A percentile compares a stretch with the other conserved stretches of the same genome.
These are phyloP conservation scores for Dianthus caryophyllus DNA, from an alignment of 148 eudicot species.

Conservation along the genomic window DNA sequence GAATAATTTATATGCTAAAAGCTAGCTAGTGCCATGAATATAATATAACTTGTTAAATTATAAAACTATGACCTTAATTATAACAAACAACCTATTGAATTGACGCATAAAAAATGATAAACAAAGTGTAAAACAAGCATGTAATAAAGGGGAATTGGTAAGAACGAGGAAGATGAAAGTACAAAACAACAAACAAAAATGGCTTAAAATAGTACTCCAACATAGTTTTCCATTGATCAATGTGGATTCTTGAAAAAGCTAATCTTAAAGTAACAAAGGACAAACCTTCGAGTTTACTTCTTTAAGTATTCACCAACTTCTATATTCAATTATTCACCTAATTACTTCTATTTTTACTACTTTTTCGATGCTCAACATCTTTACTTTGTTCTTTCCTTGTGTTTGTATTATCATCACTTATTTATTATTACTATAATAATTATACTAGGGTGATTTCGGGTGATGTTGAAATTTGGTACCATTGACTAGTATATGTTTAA, in stretches of 20 bases:
- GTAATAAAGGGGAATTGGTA: neutral
- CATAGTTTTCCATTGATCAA: neutral
- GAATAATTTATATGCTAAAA: no score
- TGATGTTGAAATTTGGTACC: no score
- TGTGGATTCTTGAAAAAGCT: slow-evolving; percentile 11
- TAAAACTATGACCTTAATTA: no score
- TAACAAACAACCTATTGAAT: no score
- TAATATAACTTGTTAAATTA: no score
- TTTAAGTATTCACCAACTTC: neutral
- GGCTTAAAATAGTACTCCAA: neutral
- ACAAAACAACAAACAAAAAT: neutral
- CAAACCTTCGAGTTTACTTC: slow-evolving; percentile 4
- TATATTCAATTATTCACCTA: neutral
- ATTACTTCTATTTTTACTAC: slow-evolving; percentile 8
- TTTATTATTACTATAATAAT: no score
- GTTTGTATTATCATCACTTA: no score
- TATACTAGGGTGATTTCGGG: no score
- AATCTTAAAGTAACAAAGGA: slow-evolving; percentile 11
- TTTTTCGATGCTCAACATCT: neutral
- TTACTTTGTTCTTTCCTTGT: no score
- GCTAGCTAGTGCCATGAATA: no score
- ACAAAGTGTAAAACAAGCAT: neutral
- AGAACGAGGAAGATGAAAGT: neutral
- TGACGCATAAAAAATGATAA: no score
- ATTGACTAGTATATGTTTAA: no score